Evolutionary conservation across 177 flowering plant genomes (phyloP).

Genomic region (Vitis hybrid): DNA sequence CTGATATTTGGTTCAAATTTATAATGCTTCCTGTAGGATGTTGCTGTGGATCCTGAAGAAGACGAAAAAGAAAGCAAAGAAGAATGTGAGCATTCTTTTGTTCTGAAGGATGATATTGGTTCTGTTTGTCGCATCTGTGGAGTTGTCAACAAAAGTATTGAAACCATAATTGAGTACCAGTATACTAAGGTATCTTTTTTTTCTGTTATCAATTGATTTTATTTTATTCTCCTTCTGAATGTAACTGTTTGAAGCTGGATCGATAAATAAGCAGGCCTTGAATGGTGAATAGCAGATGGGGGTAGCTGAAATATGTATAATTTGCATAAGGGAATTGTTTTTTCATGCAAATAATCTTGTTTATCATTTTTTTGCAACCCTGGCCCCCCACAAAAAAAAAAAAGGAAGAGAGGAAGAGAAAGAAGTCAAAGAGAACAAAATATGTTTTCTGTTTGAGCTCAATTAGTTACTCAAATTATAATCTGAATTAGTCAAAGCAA

Average conservation of each 20-base stretch:
- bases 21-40: slow-evolving; percentile 31
- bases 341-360: too few relatives aligned
- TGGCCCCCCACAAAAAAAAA: too few relatives aligned
- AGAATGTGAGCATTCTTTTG: slow-evolving; percentile 61
- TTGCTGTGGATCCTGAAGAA: slow-evolving; percentile 21
- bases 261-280: too few relatives aligned
- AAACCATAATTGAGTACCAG: slow-evolving; percentile 59
- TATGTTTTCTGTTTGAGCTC: too few relatives aligned
- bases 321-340: too few relatives aligned
- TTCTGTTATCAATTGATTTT: neutral
- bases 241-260: neutral
- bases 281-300: too few relatives aligned
- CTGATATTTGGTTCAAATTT: neutral
- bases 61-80: slow-evolving; percentile 25
- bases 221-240: neutral
- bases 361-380: too few relatives aligned
- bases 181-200: slow-evolving; percentile 46
- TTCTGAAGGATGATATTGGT: slow-evolving; percentile 71
- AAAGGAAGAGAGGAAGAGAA: too few relatives aligned
- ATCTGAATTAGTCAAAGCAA: too few relatives aligned
- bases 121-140: slow-evolving; percentile 70
- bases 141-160: slow-evolving; percentile 49
- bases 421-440: too few relatives aligned
- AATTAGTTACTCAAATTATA: too few relatives aligned
- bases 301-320: too few relatives aligned